phyloP scores from a whole-genome alignment of 352 stramenopile species.

The Phytophthora niederhauseri region DNA sequence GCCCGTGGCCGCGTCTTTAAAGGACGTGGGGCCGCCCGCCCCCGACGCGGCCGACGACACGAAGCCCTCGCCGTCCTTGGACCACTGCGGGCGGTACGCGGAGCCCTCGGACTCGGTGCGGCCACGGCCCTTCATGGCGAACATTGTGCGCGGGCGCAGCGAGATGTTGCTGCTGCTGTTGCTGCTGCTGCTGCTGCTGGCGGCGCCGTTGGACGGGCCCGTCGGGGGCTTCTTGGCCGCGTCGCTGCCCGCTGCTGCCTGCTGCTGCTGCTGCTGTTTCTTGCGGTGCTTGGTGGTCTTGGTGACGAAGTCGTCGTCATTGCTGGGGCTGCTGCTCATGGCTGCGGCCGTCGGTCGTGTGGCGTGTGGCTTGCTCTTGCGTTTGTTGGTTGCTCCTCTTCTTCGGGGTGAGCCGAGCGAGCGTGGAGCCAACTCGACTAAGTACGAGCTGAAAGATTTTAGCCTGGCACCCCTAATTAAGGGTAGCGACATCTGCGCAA shows the following conservation, averaged over 20 bases:
- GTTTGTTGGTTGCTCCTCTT: conserved; percentile 1
- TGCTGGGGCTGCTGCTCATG: conserved; percentile 44
- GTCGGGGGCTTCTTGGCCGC: conserved; percentile 32
- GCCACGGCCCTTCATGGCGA: conserved; percentile 84
- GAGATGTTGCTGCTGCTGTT: conserved; percentile 50
- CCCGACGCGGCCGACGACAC: conserved; percentile 46
- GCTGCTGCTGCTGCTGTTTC: conserved; percentile 42
- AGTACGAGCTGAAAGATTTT: not conserved
- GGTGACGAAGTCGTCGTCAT: conserved; percentile 78
- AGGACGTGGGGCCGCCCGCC: conserved; percentile 23
- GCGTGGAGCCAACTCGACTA: not conserved
- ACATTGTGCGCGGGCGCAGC: conserved; percentile 87
- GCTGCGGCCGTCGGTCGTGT: conserved; percentile 9
- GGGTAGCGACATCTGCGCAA: not conserved
- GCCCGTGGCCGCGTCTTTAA: conserved; percentile 40
- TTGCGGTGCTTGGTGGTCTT: conserved; percentile 81
- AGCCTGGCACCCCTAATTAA: not conserved
- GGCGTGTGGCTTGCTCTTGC: not conserved
- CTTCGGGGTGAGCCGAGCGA: not conserved
- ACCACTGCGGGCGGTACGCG: conserved; percentile 85
- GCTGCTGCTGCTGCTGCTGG: not conserved
- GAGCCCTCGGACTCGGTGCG: conserved; percentile 72
- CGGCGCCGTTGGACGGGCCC: conserved; percentile 1
- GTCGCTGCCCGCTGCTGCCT: not conserved
- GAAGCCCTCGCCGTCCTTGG: conserved; percentile 87